A percentile compares a stretch with the other conserved stretches of the same genome.
Conservation (phyloP, 805 yeast species). For the Metschnikowia orientalis region DNA sequence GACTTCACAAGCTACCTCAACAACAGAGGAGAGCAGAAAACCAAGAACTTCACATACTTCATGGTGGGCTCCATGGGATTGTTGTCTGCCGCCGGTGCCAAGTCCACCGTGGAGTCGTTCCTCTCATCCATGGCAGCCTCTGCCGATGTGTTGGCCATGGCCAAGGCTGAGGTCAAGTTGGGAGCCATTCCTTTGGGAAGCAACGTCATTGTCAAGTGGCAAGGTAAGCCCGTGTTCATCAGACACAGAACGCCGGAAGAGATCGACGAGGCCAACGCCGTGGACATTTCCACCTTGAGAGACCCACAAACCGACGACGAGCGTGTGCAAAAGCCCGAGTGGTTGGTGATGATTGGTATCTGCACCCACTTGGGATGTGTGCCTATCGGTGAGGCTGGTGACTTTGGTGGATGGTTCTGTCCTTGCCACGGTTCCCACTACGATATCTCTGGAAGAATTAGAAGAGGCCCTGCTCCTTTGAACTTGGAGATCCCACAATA, state of each 20-base stretch:
- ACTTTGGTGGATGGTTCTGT: constrained; percentile 99
- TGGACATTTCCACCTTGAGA: constrained; percentile 73
- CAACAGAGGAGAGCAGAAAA: constrained; percentile 62
- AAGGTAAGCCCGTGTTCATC: constrained; percentile 99
- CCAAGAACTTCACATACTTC: constrained; percentile 87
- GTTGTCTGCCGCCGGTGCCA: constrained; percentile 89
- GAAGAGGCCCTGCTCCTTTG: constrained; percentile 99
- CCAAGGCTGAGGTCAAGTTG: constrained; percentile 96
- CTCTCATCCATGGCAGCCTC: constrained; percentile 94
- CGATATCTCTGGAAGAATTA: constrained; percentile 99
- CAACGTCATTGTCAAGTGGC: constrained; percentile 98
- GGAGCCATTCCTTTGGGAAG: constrained; percentile 94
- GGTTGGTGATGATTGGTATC: constrained; percentile 99
- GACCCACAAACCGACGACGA: constrained; percentile 93
- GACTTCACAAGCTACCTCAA: constrained; percentile 79
- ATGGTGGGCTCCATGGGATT: constrained; percentile 96
- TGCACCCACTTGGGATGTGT: constrained; percentile 99
- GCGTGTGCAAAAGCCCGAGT: constrained; percentile 94
- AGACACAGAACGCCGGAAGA: constrained; percentile 96
- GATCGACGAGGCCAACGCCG: constrained; percentile 88
- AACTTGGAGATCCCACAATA: constrained; percentile 95
- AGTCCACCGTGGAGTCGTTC: constrained; percentile 92
- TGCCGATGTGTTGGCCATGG: constrained; percentile 98
- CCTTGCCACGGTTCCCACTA: constrained; percentile 99
- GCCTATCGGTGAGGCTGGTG: constrained; percentile 99